phyloP scores from a whole-genome alignment of 495 filamentous ascomycete species.

The Lasiosphaeria miniovina region DNA sequence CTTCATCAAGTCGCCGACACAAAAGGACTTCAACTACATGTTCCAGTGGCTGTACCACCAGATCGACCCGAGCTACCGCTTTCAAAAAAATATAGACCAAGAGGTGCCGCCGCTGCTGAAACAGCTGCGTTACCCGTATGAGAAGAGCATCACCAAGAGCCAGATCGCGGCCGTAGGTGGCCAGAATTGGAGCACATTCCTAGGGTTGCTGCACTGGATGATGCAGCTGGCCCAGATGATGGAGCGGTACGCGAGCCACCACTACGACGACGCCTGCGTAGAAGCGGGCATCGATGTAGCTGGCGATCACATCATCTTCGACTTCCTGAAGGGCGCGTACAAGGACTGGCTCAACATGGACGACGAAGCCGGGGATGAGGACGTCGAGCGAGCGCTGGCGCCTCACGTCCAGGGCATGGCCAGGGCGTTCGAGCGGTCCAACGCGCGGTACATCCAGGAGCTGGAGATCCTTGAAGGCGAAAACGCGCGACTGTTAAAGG shows the following conservation, averaged over 20 bases:
- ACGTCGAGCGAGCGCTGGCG: constrained; percentile 66
- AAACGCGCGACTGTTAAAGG: constrained; percentile 68
- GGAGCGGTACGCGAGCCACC: constrained; percentile 67
- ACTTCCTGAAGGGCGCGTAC: constrained; percentile 85
- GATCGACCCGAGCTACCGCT: constrained; percentile 88
- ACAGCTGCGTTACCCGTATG: constrained; percentile 90
- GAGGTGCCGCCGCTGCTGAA: constrained; percentile 90
- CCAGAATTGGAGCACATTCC: constrained; percentile 90
- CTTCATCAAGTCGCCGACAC: constrained; percentile 85
- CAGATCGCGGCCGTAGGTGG: constrained; percentile 92
- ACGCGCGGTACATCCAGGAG: constrained; percentile 76
- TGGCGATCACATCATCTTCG: constrained; percentile 87
- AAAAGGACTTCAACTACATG: constrained; percentile 95
- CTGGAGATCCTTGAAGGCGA: constrained; percentile 80
- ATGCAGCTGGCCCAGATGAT: constrained; percentile 94
- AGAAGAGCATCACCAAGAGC: constrained; percentile 89
- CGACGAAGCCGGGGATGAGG: constrained; percentile 81
- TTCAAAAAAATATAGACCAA: constrained; percentile 87
- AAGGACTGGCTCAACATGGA: constrained; percentile 87
- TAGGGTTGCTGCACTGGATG: constrained; percentile 96
- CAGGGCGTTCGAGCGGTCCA: constrained; percentile 77
- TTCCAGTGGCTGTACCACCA: constrained; percentile 97
- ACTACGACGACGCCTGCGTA: constrained; percentile 81
- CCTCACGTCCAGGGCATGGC: constrained; percentile 92
- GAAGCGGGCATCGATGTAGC: constrained; percentile 84